Conservation (phyloP, 371 early-diverging fungal species). For the Basidiobolus meristosporus region DNA sequence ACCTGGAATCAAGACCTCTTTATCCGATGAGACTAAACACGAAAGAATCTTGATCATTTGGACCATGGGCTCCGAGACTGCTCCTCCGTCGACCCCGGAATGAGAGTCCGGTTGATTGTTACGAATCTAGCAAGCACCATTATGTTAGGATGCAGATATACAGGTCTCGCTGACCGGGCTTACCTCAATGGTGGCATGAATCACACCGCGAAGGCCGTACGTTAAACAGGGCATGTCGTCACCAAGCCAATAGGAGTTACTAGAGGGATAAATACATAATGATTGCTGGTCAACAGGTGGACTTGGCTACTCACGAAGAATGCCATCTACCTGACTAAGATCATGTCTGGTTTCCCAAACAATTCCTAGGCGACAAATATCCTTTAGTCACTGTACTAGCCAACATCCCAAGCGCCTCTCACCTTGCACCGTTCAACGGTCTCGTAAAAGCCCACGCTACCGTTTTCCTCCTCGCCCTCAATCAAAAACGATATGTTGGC, state of each 20-base stretch:
- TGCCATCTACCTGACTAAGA: slow-evolving; percentile 31
- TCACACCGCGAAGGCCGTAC: slow-evolving; percentile 84
- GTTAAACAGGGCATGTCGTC: slow-evolving; percentile 91
- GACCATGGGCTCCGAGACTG: slow-evolving; percentile 54
- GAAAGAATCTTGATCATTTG: slow-evolving; percentile 49
- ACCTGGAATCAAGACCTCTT: slow-evolving; percentile 50
- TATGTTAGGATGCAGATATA: not conserved
- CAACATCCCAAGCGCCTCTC: not conserved
- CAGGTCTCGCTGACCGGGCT: not conserved
- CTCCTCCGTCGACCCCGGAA: slow-evolving; percentile 76
- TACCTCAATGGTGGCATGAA: slow-evolving; percentile 44
- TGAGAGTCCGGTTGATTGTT: slow-evolving; percentile 46
- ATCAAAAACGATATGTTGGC: slow-evolving; percentile 60
- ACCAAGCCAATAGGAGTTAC: slow-evolving; percentile 73
- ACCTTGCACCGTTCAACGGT: slow-evolving; percentile 31
- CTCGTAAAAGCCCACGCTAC: slow-evolving; percentile 44
- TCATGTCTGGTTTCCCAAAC: slow-evolving; percentile 43
- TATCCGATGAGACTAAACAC: slow-evolving; percentile 28
- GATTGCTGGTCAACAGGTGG: not conserved
- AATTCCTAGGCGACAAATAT: slow-evolving; percentile 11
- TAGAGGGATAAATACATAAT: slow-evolving; percentile 1
- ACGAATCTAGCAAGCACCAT: slow-evolving; percentile 10
- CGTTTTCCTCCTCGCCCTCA: slow-evolving; percentile 74
- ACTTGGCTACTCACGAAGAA: not conserved
- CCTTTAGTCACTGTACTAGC: not conserved